These are phyloP conservation scores for Phytophthora cryptogea DNA, from an alignment of 352 stramenopile species.

Conservation along the genomic window DNA sequence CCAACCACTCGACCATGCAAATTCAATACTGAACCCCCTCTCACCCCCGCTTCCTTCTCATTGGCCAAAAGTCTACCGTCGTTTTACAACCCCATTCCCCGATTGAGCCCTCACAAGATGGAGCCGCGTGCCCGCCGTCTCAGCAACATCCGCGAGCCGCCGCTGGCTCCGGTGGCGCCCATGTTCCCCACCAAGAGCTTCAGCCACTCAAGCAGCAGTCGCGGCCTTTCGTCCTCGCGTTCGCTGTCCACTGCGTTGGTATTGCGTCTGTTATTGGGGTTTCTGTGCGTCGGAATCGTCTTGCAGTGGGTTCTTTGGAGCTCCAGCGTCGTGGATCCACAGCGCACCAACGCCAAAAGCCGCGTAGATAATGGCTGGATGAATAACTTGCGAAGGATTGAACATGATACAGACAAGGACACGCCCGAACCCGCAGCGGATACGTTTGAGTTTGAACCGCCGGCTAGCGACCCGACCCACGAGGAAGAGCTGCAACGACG, in stretches of 20 bases:
- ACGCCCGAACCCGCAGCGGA: constrained; percentile 11
- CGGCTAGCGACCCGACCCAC: constrained; percentile 24
- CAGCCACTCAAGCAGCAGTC: constrained; percentile 13
- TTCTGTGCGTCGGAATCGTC: constrained; percentile 48
- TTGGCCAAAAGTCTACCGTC: constrained; percentile 4
- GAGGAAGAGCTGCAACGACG: constrained; percentile 45
- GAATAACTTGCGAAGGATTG: constrained; percentile 43
- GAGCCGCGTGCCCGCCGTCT: constrained; percentile 49
- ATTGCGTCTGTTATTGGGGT: constrained; percentile 44
- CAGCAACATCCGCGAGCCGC: constrained; percentile 33
- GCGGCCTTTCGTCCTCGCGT: background rate
- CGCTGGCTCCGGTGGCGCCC: constrained; percentile 11
- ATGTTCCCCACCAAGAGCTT: constrained; percentile 16
- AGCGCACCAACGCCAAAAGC: background rate
- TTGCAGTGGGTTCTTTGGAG: constrained; percentile 56
- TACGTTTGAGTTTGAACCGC: constrained; percentile 29
- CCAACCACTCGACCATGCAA: constrained; percentile 7
- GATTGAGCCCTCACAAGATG: constrained; percentile 29
- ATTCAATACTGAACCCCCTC: background rate
- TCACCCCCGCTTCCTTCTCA: background rate
- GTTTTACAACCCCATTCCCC: constrained; percentile 7
- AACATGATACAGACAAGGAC: constrained; percentile 21
- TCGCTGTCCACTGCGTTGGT: constrained; percentile 39
- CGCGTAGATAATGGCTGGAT: constrained; percentile 40
- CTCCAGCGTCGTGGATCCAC: constrained; percentile 19